A percentile compares a stretch with the other conserved stretches of the same genome.
phyloP scores from a whole-genome alignment of 805 yeast species.

The Yarrowia sp. region DNA sequence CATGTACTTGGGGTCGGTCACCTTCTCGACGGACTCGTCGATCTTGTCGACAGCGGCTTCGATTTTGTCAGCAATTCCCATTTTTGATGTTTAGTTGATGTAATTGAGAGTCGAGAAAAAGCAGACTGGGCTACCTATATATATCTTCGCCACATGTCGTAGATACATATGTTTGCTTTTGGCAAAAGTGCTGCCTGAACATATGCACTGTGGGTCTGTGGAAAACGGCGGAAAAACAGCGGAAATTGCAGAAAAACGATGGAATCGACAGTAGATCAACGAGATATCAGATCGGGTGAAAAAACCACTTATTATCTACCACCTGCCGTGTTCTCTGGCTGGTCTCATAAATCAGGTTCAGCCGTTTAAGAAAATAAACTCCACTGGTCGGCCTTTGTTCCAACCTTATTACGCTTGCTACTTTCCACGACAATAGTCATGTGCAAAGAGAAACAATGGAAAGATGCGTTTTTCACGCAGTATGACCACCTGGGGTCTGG shows the following conservation, averaged over 20 bases:
- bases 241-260: no score
- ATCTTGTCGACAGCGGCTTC: conserved; percentile 15
- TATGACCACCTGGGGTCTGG: not conserved
- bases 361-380: not conserved
- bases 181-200: not conserved
- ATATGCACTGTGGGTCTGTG: not conserved
- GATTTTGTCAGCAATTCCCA: conserved; percentile 2
- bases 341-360: not conserved
- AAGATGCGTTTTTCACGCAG: not conserved
- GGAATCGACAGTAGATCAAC: no score
- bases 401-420: not conserved
- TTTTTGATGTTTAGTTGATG: not conserved
- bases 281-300: no score
- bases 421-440: not conserved
- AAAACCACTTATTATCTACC: not conserved
- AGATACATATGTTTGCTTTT: not conserved
- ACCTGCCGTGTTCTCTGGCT: no score
- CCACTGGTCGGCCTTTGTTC: not conserved
- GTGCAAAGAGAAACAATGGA: not conserved
- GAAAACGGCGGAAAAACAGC: no score
- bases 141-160: not conserved
- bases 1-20: conserved; percentile 6
- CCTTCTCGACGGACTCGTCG: conserved; percentile 18
- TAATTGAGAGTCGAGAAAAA: no score
- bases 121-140: not conserved